Evolutionary conservation across 192 early-diverging fungal species (phyloP), one percentile per base, ranked within the genome.

Genomic region (Spizellomyces punctatus): DNA sequence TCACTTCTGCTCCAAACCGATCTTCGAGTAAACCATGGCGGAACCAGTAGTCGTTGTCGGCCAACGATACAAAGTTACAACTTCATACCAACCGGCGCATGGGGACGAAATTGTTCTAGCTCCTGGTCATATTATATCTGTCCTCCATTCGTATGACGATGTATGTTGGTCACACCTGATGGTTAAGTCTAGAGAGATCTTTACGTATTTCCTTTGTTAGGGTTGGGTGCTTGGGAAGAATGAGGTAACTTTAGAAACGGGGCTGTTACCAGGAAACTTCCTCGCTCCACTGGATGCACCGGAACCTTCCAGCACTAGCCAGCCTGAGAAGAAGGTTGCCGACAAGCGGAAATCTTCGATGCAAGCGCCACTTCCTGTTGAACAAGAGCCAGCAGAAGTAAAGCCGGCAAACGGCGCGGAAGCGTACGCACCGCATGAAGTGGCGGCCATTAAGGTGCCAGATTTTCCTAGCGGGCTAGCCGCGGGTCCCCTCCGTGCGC

Each of bases 181-280:
- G 27, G 27, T 36, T 36, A 36, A 36, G 27, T 36, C 3, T 36
- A 55, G 3, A 55, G 10, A 46, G 17, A 10, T 71, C 46, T 36
- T 36, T 3, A 36, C 27, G 27, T 2, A 36, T 36, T 36, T 36
- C 27, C 1, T 36, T 36, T 36, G 27, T 5, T 12, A 58, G 12
- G 79, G 77, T 9, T 81, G 79, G 79, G 69, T 68, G 19, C 41
- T 73, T 5, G 77, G 73, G 9, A 50, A 68, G 6, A 81, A 81
- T 56, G 57, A 78, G 19, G 64, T 45, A 9, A 81, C 77, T 12
- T 46, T 70, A 17, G 73, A 21, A 22, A 67, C 17, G 3, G 79
- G 79, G 36, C 63, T 81, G 46, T 36, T 81, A 0, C 79, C 79
- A 10, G 42, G 42, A 54, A 81, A 81, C 73, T 81, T 81, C 66